Evolutionary conservation across 331 rosid species (phyloP).

Genomic region (Malus hybrid): DNA sequence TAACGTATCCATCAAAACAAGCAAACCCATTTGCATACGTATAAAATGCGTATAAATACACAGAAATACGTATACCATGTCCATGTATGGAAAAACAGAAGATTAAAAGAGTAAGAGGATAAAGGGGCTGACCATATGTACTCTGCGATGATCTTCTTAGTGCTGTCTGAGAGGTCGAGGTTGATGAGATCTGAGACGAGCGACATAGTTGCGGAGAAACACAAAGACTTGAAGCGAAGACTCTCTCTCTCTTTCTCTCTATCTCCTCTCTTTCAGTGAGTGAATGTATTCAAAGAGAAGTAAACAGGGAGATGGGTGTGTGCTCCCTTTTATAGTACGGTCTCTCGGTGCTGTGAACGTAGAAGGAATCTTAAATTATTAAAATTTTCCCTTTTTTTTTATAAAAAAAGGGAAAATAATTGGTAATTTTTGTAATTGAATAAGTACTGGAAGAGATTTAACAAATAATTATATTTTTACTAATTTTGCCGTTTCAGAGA

Average conservation of each 20-base stretch:
- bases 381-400: too few species aligned
- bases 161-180: constrained; percentile 59
- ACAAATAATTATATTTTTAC: not conserved
- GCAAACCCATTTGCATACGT: not conserved
- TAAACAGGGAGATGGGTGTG: not conserved
- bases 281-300: not conserved
- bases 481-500: not conserved
- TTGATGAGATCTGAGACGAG: constrained; percentile 64
- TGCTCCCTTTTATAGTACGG: constrained; percentile 24
- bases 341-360: not conserved
- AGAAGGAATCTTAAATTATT: not conserved
- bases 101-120: not conserved
- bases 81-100: not conserved
- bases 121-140: constrained; percentile 63
- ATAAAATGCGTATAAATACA: not conserved
- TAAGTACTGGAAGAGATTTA: too few species aligned
- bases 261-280: not conserved
- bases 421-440: too few species aligned
- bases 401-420: too few species aligned
- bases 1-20: not conserved
- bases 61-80: not conserved
- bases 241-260: not conserved
- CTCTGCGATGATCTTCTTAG: constrained; percentile 80
- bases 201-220: constrained; percentile 33
- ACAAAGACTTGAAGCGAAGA: not conserved